Base-by-base conservation (phyloP, 2,329 filamentous ascomycete genomes). In the Talaromyces sp. region DNA sequence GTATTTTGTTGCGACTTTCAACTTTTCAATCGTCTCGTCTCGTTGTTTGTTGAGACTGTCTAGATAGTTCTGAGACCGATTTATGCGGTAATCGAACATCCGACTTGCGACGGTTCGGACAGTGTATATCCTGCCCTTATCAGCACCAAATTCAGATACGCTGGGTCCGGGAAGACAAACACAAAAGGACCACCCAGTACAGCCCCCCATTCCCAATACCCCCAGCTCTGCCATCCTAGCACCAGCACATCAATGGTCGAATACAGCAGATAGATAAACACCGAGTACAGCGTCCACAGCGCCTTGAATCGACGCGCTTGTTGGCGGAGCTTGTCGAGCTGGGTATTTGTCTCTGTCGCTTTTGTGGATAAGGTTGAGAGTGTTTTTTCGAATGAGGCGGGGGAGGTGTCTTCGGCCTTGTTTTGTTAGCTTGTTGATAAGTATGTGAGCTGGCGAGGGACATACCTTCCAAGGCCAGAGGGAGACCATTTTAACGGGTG, bases 1-100 rank as follows among this genome's bases (percentile, higher is more conserved):
- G 80, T 97, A 99, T 77, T 91, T 97, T 39, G 95, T 99, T 31
- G 93, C 93, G 66, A 90, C 89, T 79, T 99, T 99, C 68, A 99
- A 87, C 79, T 93, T 93, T 75, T 96, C 90, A 69, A 99, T 98
- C 1, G 93, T 97, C 71, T 88, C 88, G 66, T 91, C 87, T 62
- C 94, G 88, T 77, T 97, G 91, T 62, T 87, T 86, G 72, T 93
- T 88, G 41, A 93, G 85, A 22, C 86, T 86, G 71, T 94, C 90
- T 35, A 98, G 84, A 47, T 89, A 85, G 45, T 83, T 78, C 69
- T 90, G 86, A 11, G 91, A 84, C 16, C 83, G 87, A 24, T 89
- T 86, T 71, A 95, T 89, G 67, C 92, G 91, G 75, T 91, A 96
- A 71, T 89, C 90, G 80, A 92, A 99, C 78, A 90, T 90, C 10